Conservation (phyloP, 2,329 filamentous ascomycete species). For the Aspergillus melleus region DNA sequence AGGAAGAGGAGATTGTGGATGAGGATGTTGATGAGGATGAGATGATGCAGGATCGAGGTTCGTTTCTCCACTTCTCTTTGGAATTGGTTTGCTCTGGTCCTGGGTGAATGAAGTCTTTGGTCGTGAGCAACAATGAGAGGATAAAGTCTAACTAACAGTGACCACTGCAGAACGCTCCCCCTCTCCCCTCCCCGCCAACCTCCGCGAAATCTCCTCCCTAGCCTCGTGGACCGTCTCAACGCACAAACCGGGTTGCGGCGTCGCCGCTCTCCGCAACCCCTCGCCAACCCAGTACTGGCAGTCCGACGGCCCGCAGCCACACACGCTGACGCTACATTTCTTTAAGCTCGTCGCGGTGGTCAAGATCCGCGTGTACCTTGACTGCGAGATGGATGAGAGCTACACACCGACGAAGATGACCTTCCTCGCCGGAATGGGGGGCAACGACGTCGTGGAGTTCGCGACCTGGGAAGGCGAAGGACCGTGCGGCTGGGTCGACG, state of each 20-base stretch:
- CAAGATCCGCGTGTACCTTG: conserved; percentile 62
- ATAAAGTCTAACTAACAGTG: background rate
- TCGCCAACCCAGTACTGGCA: conserved; percentile 63
- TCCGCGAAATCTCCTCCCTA: conserved; percentile 65
- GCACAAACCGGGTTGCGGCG: conserved; percentile 62
- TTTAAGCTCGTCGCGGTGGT: conserved; percentile 54
- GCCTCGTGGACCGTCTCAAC: conserved; percentile 67
- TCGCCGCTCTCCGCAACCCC: conserved; percentile 59
- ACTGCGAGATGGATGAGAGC: conserved; percentile 90
- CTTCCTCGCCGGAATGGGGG: conserved; percentile 84
- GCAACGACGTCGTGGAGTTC: conserved; percentile 89
- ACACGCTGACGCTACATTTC: conserved; percentile 65
- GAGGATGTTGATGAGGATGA: conserved; percentile 35
- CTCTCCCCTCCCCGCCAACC: conserved; percentile 40
- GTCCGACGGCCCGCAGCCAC: conserved; percentile 65
- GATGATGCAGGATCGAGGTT: conserved; percentile 38
- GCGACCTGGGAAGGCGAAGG: conserved; percentile 74
- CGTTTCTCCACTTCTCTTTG: background rate
- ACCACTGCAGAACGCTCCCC: conserved; percentile 32
- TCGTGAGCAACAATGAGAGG: too few species aligned
- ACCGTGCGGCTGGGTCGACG: conserved; percentile 87
- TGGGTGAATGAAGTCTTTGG: too few species aligned
- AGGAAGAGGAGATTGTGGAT: conserved; percentile 7
- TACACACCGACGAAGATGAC: conserved; percentile 94
- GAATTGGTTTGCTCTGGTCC: too few species aligned